phyloP scores from a whole-genome alignment of 2,329 filamentous ascomycete species.

The Calonectria henricotiae region DNA sequence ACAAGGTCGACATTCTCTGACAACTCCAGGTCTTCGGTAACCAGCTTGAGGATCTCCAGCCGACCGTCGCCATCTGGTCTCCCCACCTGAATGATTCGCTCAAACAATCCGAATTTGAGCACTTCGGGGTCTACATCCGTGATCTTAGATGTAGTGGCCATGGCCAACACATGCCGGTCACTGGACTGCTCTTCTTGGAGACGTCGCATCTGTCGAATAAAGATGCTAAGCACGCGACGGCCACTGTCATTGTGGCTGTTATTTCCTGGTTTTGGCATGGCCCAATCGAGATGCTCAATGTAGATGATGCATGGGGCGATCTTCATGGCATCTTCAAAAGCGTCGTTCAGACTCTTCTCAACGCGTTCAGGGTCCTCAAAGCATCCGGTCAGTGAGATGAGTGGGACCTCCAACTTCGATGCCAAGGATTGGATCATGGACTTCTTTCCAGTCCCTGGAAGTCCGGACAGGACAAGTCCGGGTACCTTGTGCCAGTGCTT shows the following conservation, averaged over 20 bases:
- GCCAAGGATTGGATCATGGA: constrained; percentile 84
- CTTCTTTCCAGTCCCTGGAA: constrained; percentile 86
- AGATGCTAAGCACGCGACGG: constrained; percentile 86
- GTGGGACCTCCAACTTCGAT: constrained; percentile 80
- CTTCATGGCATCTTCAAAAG: constrained; percentile 83
- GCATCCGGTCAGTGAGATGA: constrained; percentile 71
- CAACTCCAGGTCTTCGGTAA: constrained; percentile 78
- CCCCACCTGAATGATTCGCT: constrained; percentile 88
- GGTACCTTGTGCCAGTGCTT: constrained; percentile 40
- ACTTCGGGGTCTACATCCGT: constrained; percentile 88
- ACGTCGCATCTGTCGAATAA: constrained; percentile 90
- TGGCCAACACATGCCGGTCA: constrained; percentile 84
- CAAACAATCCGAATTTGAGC: constrained; percentile 82
- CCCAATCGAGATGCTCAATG: constrained; percentile 88
- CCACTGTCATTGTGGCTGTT: constrained; percentile 91
- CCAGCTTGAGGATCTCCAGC: constrained; percentile 82
- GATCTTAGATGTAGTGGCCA: constrained; percentile 91
- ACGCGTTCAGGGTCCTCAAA: constrained; percentile 60
- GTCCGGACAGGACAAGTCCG: constrained; percentile 84
- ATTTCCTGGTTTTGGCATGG: constrained; percentile 86
- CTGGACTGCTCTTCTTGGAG: constrained; percentile 80
- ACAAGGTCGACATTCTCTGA: constrained; percentile 81
- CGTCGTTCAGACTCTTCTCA: constrained; percentile 60
- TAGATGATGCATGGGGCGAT: constrained; percentile 92
- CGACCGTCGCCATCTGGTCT: constrained; percentile 87